Conservation (phyloP, 192 early-diverging fungal species). For the Coemansia sp. region DNA sequence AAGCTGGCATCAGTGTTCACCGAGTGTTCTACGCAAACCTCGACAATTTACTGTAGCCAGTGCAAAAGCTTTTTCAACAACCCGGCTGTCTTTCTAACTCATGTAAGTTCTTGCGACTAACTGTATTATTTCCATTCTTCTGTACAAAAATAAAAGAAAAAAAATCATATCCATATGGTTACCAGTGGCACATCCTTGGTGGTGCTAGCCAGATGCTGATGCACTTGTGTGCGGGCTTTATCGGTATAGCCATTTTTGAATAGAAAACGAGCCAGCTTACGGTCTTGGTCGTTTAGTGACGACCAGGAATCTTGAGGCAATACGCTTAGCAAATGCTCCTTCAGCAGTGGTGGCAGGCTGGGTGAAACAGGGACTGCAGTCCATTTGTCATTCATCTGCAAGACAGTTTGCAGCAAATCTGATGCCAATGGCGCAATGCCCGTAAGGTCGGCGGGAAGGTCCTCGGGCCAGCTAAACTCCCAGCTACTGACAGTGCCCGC, state of each 20-base stretch:
- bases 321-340: slow-evolving; percentile 39
- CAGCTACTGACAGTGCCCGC: slow-evolving; percentile 26
- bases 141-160: slow-evolving; percentile 7
- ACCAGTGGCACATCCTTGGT: slow-evolving; percentile 9
- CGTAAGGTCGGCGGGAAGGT: slow-evolving; percentile 4
- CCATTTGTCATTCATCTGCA: slow-evolving; percentile 1
- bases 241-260: slow-evolving; percentile 12
- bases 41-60: slow-evolving; percentile 42
- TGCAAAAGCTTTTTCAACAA: slow-evolving; percentile 28
- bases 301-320: slow-evolving; percentile 25
- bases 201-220: neutral
- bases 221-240: slow-evolving; percentile 8
- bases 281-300: slow-evolving; percentile 3
- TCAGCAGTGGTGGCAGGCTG: slow-evolving; percentile 14
- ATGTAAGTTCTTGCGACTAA: slow-evolving; percentile 24
- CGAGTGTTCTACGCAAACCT: neutral
- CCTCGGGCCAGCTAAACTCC: slow-evolving; percentile 36
- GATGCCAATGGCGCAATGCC: slow-evolving; percentile 29
- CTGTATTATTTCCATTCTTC: neutral
- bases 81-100: slow-evolving; percentile 18
- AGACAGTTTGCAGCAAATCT: slow-evolving; percentile 16
- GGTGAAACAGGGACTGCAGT: slow-evolving; percentile 7
- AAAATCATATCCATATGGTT: slow-evolving; percentile 13
- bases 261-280: slow-evolving; percentile 10
- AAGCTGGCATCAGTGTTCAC: slow-evolving; percentile 33